A percentile compares a stretch with the other conserved stretches of the same genome.
phyloP scores from a whole-genome alignment of 192 early-diverging fungal genomes.

The Chytriomyces sp. region DNA sequence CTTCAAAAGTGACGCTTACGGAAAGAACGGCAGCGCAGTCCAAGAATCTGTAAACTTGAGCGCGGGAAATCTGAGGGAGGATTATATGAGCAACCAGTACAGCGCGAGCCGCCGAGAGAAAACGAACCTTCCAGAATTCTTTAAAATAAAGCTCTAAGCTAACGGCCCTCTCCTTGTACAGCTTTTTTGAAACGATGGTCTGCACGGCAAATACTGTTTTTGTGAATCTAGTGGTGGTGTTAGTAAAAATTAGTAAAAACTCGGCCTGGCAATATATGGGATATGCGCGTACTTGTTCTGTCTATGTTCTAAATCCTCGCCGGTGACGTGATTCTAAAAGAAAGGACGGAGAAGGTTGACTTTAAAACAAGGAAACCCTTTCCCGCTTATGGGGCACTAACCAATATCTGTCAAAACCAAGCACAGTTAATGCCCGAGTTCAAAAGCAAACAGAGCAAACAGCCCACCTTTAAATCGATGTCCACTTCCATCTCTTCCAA shows the following conservation, averaged over 20 bases:
- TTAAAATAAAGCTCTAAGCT: slow-evolving; percentile 52
- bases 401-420: not conserved
- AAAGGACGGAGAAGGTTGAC: no score
- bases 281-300: slow-evolving; percentile 16
- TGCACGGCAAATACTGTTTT: slow-evolving; percentile 51
- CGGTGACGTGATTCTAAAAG: slow-evolving; percentile 16
- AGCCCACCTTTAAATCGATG: slow-evolving; percentile 25
- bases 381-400: no score
- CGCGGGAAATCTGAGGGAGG: slow-evolving; percentile 44
- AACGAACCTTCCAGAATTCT: slow-evolving; percentile 45
- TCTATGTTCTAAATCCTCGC: slow-evolving; percentile 19
- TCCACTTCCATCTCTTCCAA: slow-evolving; percentile 19
- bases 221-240: slow-evolving; percentile 29
- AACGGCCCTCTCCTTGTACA: slow-evolving; percentile 48
- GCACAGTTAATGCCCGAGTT: not conserved
- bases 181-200: slow-evolving; percentile 48
- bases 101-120: not conserved
- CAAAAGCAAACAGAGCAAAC: not conserved
- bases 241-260: no score
- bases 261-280: not conserved
- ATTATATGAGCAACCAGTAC: not conserved
- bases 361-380: no score
- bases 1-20: slow-evolving; percentile 25
- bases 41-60: slow-evolving; percentile 59
- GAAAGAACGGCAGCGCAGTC: slow-evolving; percentile 55